Base-by-base conservation (phyloP, 1,284 basidiomycete species). In the Takashimella tepidaria region DNA sequence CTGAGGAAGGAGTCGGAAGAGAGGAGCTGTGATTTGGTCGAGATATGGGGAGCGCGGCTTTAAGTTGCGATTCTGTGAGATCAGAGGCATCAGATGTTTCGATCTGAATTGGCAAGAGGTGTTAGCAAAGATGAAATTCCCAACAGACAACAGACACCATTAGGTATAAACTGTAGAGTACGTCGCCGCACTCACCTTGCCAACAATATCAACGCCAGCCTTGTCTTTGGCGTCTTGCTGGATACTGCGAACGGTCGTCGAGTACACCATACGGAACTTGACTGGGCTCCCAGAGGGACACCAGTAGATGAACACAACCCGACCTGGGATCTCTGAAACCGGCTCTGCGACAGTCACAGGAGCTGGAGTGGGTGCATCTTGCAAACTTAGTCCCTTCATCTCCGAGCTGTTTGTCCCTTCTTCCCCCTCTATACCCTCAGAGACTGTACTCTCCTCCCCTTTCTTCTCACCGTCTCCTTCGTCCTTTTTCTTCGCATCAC, bases 201-300 rank as follows among this genome's bases (percentile, higher is more conserved):
- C 55, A 59, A 67, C 13, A 77, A 79, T 45, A 71, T 73, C 41
- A 67, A 77, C 20, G 64, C 78, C 55, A 63, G 74, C 47, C 16
- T 85, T 69, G 11, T 73, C 74, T 62, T 84, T 82, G 41, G 82
- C 83, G 24, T 80, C 74, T 51, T 80, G 77, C 62, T 82, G 84
- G 13, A 86, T 79, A 20, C 81, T 73, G 8, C 79, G 65, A 4
- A 83, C 81, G 12, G 83, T 84, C 1, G 85, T 85, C 0, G 89
- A 88, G 73, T 92, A 93, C 40, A 93, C 69, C 88, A 95, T 91
- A 49, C 90, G 83, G 60, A 84, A 80, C 68, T 88, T 89, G 73
- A 93, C 81, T 1, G 88, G 86, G 1, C 87, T 89, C 11, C 76
- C 70, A 1, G 84, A 81, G 0, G 91, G 91, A 70, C 91, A 93